phyloP scores from a whole-genome alignment of 2,329 filamentous ascomycete species.

The Kalmusia sp. region DNA sequence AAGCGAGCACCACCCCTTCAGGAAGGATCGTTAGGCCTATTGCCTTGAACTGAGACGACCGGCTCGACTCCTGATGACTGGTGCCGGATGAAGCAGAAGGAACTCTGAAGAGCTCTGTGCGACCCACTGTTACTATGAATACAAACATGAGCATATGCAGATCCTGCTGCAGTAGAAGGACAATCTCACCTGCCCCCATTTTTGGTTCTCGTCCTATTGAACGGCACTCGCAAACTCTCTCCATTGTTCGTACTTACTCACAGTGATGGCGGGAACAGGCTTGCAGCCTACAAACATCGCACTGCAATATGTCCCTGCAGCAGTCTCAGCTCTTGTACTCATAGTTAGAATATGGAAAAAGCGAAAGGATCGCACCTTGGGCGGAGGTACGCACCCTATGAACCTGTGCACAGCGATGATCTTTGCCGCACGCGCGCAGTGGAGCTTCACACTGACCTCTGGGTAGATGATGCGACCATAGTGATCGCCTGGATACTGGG shows the following conservation, averaged over 20 bases:
- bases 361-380: slow-evolving; percentile 18
- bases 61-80: too few relatives aligned
- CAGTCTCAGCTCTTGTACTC: slow-evolving; percentile 17
- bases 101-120: too few relatives aligned
- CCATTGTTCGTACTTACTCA: not conserved
- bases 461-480: slow-evolving; percentile 19
- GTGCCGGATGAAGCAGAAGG: too few relatives aligned
- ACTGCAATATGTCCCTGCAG: slow-evolving; percentile 20
- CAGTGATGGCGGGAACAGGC: slow-evolving; percentile 19
- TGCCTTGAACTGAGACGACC: too few relatives aligned
- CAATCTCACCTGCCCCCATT: too few relatives aligned
- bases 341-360: slow-evolving; percentile 23
- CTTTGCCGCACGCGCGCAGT: not conserved
- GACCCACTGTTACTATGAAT: too few relatives aligned
- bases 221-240: not conserved
- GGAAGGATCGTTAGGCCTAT: too few relatives aligned
- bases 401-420: too few relatives aligned
- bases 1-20: too few relatives aligned
- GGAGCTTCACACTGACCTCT: not conserved
- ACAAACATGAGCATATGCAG: too few relatives aligned
- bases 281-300: slow-evolving; percentile 23
- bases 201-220: too few relatives aligned
- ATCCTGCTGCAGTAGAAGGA: too few relatives aligned
- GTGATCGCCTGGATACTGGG: slow-evolving; percentile 16
- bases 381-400: slow-evolving; percentile 27